Percentiles rank a stretch among this genome's conserved stretches.
Conservation (phyloP, 2,329 filamentous ascomycete species). For the Epichloe festucae region DNA sequence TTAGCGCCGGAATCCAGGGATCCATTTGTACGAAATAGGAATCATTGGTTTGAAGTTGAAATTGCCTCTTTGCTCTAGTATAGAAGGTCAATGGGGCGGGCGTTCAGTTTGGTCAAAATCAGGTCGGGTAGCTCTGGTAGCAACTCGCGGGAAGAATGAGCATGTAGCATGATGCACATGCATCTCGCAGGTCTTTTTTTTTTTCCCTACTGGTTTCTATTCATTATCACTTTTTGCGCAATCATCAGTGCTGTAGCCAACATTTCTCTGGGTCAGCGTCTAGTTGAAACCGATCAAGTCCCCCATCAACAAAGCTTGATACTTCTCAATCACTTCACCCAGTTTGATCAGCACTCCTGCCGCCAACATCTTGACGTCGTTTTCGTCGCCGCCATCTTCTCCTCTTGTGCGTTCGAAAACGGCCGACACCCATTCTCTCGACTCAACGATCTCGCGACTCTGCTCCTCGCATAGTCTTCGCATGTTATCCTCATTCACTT, state of each 20-base stretch:
- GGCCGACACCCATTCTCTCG: slow-evolving; percentile 68
- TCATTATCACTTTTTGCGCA: neutral
- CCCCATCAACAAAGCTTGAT: slow-evolving; percentile 65
- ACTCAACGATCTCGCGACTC: slow-evolving; percentile 69
- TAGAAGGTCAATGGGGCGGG: neutral
- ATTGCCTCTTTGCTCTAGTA: neutral
- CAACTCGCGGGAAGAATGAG: neutral
- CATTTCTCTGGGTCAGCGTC: neutral
- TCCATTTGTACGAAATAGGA: neutral
- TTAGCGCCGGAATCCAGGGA: neutral
- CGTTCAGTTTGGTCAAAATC: neutral
- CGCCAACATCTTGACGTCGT: slow-evolving; percentile 64
- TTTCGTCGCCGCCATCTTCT: slow-evolving; percentile 51
- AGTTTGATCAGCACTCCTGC: slow-evolving; percentile 67
- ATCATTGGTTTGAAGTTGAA: neutral
- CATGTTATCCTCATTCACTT: slow-evolving; percentile 65
- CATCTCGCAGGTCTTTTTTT: neutral
- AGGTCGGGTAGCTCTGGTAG: neutral
- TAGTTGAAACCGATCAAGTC: slow-evolving; percentile 37
- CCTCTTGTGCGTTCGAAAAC: slow-evolving; percentile 54
- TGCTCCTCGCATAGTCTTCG: slow-evolving; percentile 60
- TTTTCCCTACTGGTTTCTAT: neutral
- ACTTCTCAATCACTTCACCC: slow-evolving; percentile 70
- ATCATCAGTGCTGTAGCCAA: neutral
- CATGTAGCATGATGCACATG: neutral